Evolutionary conservation across 768 basidiomycete species (phyloP).

Genomic region (Hericium erinaceus): DNA sequence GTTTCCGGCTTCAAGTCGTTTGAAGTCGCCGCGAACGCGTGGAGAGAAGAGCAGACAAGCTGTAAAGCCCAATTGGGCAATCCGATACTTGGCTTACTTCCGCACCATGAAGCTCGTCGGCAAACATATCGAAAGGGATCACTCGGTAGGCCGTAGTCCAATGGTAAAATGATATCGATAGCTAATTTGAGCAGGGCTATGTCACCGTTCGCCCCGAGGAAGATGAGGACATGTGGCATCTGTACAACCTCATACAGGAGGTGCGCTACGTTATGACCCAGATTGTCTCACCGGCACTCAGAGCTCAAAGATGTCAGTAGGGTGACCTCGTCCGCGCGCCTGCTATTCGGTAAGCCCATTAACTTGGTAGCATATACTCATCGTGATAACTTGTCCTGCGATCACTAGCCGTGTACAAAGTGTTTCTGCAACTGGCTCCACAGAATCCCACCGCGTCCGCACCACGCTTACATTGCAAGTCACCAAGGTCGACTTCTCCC

Average conservation of each 20-base stretch:
- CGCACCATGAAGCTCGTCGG: slow-evolving; percentile 74
- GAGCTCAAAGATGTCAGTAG: slow-evolving; percentile 16
- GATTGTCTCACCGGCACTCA: slow-evolving; percentile 5
- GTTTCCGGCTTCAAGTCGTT: background rate
- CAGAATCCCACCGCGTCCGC: slow-evolving; percentile 82
- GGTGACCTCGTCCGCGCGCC: slow-evolving; percentile 82
- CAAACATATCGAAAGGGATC: slow-evolving; percentile 77
- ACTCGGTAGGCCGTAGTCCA: slow-evolving; percentile 45
- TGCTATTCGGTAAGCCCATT: slow-evolving; percentile 57
- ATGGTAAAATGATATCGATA: slow-evolving; percentile 15
- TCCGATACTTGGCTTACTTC: background rate
- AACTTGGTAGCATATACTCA: background rate
- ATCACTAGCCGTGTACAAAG: slow-evolving; percentile 70
- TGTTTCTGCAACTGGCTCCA: slow-evolving; percentile 87
- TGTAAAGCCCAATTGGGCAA: background rate
- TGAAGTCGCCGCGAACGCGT: background rate
- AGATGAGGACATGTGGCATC: slow-evolving; percentile 99
- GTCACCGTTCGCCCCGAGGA: slow-evolving; percentile 94
- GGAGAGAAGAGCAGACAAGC: no score
- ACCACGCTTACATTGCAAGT: slow-evolving; percentile 81
- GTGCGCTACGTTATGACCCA: slow-evolving; percentile 22
- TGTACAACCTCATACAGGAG: slow-evolving; percentile 91
- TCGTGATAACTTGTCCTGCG: background rate
- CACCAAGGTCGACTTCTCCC: slow-evolving; percentile 70
- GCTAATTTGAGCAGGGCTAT: slow-evolving; percentile 57